Evolutionary conservation across 2,329 filamentous ascomycete genomes (phyloP).

Genomic region (Pseudophaeomoniella oleicola): DNA sequence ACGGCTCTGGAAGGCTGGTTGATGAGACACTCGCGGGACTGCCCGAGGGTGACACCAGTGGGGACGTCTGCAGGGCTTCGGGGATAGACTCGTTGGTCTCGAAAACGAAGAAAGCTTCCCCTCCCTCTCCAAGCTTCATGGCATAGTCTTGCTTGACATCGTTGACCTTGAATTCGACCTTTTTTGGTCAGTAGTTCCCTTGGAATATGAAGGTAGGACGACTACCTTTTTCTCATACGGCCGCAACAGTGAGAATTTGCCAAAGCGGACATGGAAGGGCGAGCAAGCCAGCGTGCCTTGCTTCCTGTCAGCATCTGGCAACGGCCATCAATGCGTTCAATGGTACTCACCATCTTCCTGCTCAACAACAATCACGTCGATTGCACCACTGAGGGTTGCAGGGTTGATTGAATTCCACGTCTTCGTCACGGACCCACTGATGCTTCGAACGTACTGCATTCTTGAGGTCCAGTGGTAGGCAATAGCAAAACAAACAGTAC

Average conservation of each 20-base stretch:
- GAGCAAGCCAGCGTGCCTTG: slow-evolving; percentile 59
- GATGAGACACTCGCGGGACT: slow-evolving; percentile 46
- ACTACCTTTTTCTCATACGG: slow-evolving; percentile 83
- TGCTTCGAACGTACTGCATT: slow-evolving; percentile 97
- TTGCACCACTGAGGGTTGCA: slow-evolving; percentile 88
- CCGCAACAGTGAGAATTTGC: slow-evolving; percentile 90
- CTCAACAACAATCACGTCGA: slow-evolving; percentile 97
- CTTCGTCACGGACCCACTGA: slow-evolving; percentile 91
- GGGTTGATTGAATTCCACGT: slow-evolving; percentile 99
- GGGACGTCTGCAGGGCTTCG: slow-evolving; percentile 86
- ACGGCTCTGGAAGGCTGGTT: slow-evolving; percentile 30
- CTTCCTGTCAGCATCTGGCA: slow-evolving; percentile 6
- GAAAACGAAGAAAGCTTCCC: slow-evolving; percentile 97
- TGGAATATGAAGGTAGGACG: slow-evolving; percentile 15
- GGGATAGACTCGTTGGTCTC: slow-evolving; percentile 87
- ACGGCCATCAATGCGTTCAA: neutral
- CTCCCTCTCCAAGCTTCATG: slow-evolving; percentile 96
- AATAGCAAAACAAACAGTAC: neutral
- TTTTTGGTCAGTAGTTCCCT: slow-evolving; percentile 8
- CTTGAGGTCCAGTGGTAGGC: slow-evolving; percentile 6
- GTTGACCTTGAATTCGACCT: slow-evolving; percentile 92
- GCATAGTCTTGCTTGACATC: slow-evolving; percentile 80
- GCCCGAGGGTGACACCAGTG: slow-evolving; percentile 73
- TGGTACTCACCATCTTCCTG: slow-evolving; percentile 55
- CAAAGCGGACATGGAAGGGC: slow-evolving; percentile 96